These are phyloP conservation scores for Apiospora koreana DNA, from an alignment of 2,329 filamentous ascomycete species.

Conservation along the genomic window DNA sequence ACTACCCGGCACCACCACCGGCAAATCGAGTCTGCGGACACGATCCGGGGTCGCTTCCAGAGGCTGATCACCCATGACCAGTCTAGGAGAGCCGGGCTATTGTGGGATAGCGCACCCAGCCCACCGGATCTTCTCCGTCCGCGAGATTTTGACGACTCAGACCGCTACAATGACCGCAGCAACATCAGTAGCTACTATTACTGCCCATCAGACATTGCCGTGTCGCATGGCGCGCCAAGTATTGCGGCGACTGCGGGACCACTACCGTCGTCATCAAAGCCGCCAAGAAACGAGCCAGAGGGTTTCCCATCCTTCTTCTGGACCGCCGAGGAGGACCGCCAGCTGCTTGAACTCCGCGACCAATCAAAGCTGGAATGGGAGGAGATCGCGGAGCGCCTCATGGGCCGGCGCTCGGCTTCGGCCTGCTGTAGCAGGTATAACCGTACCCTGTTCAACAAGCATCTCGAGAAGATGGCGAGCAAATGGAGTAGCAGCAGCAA, in stretches of 20 bases:
- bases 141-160: not conserved
- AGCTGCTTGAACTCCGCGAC: conserved; percentile 3
- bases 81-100: not conserved
- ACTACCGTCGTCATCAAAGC: not conserved
- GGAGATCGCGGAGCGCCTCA: conserved; percentile 8
- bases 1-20: not conserved
- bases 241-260: not conserved
- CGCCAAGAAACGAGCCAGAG: not conserved
- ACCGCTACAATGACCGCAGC: not conserved
- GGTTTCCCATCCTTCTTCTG: not conserved
- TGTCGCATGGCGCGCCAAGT: not conserved
- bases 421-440: conserved; percentile 3
- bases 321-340: conserved; percentile 9
- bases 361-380: conserved; percentile 2
- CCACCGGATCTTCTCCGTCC: not conserved
- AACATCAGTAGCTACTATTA: not conserved
- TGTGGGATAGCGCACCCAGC: not conserved
- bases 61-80: not conserved
- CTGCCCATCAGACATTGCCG: not conserved
- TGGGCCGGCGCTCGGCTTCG: not conserved
- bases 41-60: not conserved
- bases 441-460: not conserved
- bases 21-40: not conserved
- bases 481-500: not conserved
- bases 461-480: not conserved